These are phyloP conservation scores for Cylindrotheca fusiformis DNA, from an alignment of 108 stramenopile genomes.

Conservation along the genomic window DNA sequence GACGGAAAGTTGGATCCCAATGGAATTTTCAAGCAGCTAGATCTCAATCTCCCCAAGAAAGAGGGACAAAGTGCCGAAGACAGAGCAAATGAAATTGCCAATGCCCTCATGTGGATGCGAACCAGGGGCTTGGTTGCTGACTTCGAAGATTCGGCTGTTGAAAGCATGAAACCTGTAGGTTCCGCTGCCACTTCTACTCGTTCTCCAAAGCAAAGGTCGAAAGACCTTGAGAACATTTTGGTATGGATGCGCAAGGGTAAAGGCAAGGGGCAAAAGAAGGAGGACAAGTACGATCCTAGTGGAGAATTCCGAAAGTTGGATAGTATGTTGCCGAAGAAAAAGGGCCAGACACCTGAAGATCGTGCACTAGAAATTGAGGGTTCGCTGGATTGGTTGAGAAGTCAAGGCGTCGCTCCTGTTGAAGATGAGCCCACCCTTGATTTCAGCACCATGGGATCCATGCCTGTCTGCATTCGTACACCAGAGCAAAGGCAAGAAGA, in stretches of 20 bases:
- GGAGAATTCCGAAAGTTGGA: constrained; percentile 24
- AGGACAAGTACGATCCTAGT: constrained; percentile 24
- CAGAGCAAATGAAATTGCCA: constrained; percentile 34
- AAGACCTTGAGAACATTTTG: constrained; percentile 26
- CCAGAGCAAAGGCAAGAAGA: constrained; percentile 10
- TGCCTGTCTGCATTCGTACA: neutral
- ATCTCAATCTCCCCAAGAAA: constrained; percentile 14
- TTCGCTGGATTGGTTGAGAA: constrained; percentile 41
- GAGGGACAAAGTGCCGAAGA: constrained; percentile 10
- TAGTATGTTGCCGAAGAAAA: constrained; percentile 22
- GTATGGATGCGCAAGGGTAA: constrained; percentile 27
- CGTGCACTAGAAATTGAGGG: constrained; percentile 33
- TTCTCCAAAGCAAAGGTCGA: constrained; percentile 5
- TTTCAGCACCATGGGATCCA: constrained; percentile 5
- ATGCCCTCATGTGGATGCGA: constrained; percentile 37
- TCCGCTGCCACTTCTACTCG: neutral
- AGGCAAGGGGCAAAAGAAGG: constrained; percentile 17
- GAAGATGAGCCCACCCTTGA: constrained; percentile 7
- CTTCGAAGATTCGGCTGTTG: neutral
- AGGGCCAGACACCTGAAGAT: constrained; percentile 25
- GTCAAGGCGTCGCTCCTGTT: constrained; percentile 1
- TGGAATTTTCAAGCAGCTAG: constrained; percentile 21
- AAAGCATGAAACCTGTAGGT: neutral
- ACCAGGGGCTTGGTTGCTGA: constrained; percentile 2
- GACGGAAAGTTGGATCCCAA: constrained; percentile 15